Conservation (phyloP, 306 rosid species). For the Astragalus glycyphyllos region DNA sequence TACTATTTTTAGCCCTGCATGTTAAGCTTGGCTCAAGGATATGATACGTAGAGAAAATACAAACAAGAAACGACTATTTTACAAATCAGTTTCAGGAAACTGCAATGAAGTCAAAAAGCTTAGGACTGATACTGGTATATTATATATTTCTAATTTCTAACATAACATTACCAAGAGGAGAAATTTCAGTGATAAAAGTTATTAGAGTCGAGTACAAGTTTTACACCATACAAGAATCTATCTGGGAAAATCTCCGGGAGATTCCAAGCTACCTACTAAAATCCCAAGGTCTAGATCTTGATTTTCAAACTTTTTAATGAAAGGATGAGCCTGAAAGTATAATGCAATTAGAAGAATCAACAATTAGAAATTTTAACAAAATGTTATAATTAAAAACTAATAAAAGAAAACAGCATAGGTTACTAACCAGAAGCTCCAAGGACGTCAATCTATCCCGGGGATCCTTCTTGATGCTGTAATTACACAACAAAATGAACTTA, state of each 20-base stretch:
- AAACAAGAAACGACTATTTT: constrained; percentile 43
- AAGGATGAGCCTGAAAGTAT: constrained; percentile 79
- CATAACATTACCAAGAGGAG: constrained; percentile 37
- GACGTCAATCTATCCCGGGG: constrained; percentile 77
- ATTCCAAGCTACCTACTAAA: constrained; percentile 87
- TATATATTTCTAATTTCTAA: constrained; percentile 7
- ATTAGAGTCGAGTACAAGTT: constrained; percentile 41
- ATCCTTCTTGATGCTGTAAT: constrained; percentile 90
- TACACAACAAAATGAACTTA: constrained; percentile 40
- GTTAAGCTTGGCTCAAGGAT: neutral
- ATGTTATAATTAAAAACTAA: neutral
- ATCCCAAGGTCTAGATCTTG: constrained; percentile 92
- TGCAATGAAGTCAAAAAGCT: constrained; percentile 34
- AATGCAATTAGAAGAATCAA: constrained; percentile 35
- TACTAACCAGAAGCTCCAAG: constrained; percentile 89
- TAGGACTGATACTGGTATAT: constrained; percentile 29
- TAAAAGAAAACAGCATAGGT: constrained; percentile 5
- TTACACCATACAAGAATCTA: constrained; percentile 48
- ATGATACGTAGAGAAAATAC: constrained; percentile 3
- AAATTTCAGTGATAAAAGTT: constrained; percentile 44
- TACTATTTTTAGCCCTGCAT: neutral
- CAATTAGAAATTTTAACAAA: constrained; percentile 4
- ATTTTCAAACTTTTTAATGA: constrained; percentile 95
- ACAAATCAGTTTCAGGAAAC: constrained; percentile 43
- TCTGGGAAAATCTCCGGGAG: constrained; percentile 87